Evolutionary conservation across 495 filamentous ascomycete species (phyloP).

Genomic region (Aspergillus sparsus): DNA sequence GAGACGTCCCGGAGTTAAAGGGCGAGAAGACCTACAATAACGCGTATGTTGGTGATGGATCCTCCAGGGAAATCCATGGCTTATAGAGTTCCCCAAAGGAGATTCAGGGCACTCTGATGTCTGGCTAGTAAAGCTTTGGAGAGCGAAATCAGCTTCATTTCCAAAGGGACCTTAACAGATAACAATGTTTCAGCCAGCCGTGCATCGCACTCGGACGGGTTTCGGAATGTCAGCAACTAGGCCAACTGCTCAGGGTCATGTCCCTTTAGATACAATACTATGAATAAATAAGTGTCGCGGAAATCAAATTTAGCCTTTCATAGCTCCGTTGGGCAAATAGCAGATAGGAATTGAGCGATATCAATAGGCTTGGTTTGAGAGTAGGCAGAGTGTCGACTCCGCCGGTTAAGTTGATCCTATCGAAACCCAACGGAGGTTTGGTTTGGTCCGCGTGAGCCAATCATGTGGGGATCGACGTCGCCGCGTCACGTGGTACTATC

Average conservation of each 20-base stretch:
- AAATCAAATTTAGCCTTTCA: constrained; percentile 1
- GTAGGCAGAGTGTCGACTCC: background rate
- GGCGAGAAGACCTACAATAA: constrained; percentile 41
- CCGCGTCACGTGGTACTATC: constrained; percentile 30
- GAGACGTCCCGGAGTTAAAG: constrained; percentile 9
- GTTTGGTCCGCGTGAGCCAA: constrained; percentile 26
- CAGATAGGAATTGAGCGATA: constrained; percentile 10
- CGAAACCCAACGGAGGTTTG: constrained; percentile 27
- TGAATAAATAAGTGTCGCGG: background rate
- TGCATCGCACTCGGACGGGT: constrained; percentile 19
- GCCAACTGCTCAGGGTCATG: constrained; percentile 31
- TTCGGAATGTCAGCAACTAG: constrained; percentile 23
- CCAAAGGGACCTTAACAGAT: constrained; percentile 24
- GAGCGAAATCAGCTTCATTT: constrained; percentile 41
- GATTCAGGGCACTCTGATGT: constrained; percentile 33
- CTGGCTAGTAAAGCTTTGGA: constrained; percentile 31
- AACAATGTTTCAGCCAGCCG: constrained; percentile 17
- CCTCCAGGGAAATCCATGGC: constrained; percentile 53
- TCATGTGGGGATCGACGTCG: constrained; percentile 11
- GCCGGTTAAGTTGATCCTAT: constrained; percentile 16
- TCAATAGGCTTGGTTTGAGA: constrained; percentile 6
- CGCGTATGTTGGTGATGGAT: constrained; percentile 49
- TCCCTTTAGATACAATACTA: constrained; percentile 11
- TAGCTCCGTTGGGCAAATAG: background rate
- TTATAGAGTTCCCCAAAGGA: constrained; percentile 33